A percentile compares a stretch with the other conserved stretches of the same genome.
These are phyloP conservation scores for Coemansia sp. DNA, from an alignment of 371 early-diverging fungal genomes.

Conservation along the genomic window DNA sequence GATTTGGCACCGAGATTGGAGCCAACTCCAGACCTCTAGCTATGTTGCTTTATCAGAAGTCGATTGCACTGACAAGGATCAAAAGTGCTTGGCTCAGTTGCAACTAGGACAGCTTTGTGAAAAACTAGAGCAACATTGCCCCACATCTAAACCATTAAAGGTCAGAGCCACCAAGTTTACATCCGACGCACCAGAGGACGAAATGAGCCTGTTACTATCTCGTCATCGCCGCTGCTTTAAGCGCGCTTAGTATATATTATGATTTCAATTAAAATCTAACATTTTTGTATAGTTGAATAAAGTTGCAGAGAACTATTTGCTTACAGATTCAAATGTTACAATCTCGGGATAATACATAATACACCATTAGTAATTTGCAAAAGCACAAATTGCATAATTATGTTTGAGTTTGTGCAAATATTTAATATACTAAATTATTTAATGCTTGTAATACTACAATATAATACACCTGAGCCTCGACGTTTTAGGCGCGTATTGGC, in stretches of 20 bases:
- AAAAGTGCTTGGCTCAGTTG: not conserved
- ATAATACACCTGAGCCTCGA: no score
- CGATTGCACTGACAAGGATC: not conserved
- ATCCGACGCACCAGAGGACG: slow-evolving; percentile 21
- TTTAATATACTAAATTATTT: no score
- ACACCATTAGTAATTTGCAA: no score
- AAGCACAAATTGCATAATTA: no score
- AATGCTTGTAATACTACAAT: no score
- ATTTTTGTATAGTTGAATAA: not conserved
- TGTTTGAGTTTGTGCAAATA: no score
- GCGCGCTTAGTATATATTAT: not conserved
- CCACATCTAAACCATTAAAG: no score
- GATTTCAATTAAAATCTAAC: not conserved
- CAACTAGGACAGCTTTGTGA: not conserved
- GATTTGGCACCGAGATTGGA: slow-evolving; percentile 39
- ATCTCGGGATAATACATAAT: no score
- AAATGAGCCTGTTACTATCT: slow-evolving; percentile 32
- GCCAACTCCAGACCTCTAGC: slow-evolving; percentile 13
- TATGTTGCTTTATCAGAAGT: not conserved
- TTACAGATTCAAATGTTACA: no score
- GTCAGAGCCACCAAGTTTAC: not conserved
- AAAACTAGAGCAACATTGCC: not conserved
- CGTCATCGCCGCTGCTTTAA: slow-evolving; percentile 8
- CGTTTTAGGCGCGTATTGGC: no score
- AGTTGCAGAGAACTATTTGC: not conserved